Conservation (phyloP, 2,329 filamentous ascomycete species). For the Sporothrix mexicana region DNA sequence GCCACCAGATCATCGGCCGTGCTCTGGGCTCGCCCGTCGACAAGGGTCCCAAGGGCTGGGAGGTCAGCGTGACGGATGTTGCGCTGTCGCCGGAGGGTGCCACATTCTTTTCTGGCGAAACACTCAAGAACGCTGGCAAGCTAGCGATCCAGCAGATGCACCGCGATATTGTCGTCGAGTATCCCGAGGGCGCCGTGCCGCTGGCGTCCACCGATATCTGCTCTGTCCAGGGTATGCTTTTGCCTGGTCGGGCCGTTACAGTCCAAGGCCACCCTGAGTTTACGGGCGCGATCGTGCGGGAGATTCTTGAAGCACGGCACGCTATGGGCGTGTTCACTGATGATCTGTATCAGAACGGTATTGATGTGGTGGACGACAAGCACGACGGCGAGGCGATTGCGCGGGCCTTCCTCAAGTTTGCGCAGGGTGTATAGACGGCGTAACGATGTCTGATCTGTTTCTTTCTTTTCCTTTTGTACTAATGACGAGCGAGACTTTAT, state of each 20-base stretch:
- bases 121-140: background rate
- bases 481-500: no score
- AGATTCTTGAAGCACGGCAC: conserved; percentile 70
- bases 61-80: conserved; percentile 75
- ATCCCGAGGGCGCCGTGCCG: conserved; percentile 65
- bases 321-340: conserved; percentile 72
- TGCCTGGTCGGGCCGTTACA: conserved; percentile 68
- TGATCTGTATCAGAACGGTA: conserved; percentile 70
- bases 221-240: conserved; percentile 80
- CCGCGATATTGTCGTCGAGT: conserved; percentile 72
- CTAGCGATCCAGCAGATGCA: conserved; percentile 86
- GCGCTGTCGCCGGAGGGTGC: conserved; percentile 72
- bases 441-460: no score
- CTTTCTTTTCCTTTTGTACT: no score
- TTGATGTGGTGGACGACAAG: conserved; percentile 66
- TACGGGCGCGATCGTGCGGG: conserved; percentile 70
- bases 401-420: conserved; percentile 75
- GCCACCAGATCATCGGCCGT: conserved; percentile 82
- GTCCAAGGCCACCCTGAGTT: conserved; percentile 91
- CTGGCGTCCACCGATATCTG: conserved; percentile 72
- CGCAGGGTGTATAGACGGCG: conserved; percentile 58
- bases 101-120: conserved; percentile 66
- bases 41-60: conserved; percentile 74
- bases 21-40: conserved; percentile 72
- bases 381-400: conserved; percentile 84